Evolutionary conservation across 148 eudicot species (phyloP), one percentile per base, ranked within the genome.

Genomic region (Persicaria tinctoria): DNA sequence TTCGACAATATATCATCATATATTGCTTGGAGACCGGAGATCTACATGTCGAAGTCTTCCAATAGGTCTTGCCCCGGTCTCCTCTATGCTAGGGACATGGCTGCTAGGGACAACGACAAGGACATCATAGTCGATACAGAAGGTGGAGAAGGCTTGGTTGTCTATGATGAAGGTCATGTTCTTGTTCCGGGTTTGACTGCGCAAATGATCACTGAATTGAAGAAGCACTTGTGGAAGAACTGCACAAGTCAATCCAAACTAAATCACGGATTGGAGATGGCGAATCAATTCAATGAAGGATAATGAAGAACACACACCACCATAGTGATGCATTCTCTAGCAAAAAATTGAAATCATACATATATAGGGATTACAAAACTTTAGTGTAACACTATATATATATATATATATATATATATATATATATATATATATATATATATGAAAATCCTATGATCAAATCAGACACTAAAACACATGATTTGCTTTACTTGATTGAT

Each of bases 161-260:
- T 50, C 13, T 6, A 20, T 12, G 80, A 79, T 38, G 82, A 76
- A 62, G 82, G 82, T 50, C 66, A 17, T 5, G 85, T 79, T 72
- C 76, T 82, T 14, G 80, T 79, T 3, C 79, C 80, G 3, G 82
- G 80, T 11, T 70, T 74, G 74, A 79, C 64, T 53, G 59, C 72
- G 64, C 50, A 17, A 51, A 59, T 60, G 50, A 54, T 48, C 14
- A 66, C 79, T 20, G 74, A 20, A 20, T 20, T 20, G 23, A 76
- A 48, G 76, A 76, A 38, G 20, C 73, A 11, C 59, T 55, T 55
- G 17, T 5, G n/a, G 18, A 55, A 17, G 20, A 55, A 55, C 59
- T 55, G 59, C 20, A 16, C 18, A 54, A 54, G 5, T 54, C 59
- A 54, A 54, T 54, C 59, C 59, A 13, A 5, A 5, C 59, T 54